Evolutionary conservation across 352 stramenopile genomes (phyloP).

Genomic region (Phytopythium chamaehyphon): DNA sequence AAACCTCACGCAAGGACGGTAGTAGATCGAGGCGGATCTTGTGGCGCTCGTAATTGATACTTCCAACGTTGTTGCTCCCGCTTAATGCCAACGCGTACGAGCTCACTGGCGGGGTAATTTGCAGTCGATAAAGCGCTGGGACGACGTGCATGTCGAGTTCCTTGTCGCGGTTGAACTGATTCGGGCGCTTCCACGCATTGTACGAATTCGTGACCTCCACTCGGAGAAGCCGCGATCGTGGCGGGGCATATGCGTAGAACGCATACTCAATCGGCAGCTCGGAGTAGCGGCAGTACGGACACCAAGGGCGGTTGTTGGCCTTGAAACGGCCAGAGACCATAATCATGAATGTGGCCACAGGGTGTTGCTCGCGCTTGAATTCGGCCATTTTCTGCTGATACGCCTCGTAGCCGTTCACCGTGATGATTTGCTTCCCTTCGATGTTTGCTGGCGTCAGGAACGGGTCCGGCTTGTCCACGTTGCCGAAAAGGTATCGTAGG

Average conservation of each 20-base stretch:
- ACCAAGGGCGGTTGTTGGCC: constrained; percentile 75
- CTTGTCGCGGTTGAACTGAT: constrained; percentile 50
- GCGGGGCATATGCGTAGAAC: constrained; percentile 67
- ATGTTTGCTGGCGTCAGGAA: constrained; percentile 16
- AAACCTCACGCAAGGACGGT: constrained; percentile 32
- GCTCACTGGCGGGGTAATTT: neutral
- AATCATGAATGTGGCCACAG: constrained; percentile 46
- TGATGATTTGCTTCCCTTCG: constrained; percentile 29
- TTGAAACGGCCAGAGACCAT: constrained; percentile 65
- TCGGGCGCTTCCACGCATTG: constrained; percentile 54
- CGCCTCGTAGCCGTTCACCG: constrained; percentile 24
- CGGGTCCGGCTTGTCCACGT: constrained; percentile 24
- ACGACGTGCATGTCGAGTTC: constrained; percentile 49
- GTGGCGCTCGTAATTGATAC: constrained; percentile 35
- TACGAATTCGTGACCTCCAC: constrained; percentile 66
- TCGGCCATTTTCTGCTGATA: constrained; percentile 27
- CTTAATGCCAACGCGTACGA: constrained; percentile 1
- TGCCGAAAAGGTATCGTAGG: constrained; percentile 44
- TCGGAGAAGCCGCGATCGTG: constrained; percentile 46
- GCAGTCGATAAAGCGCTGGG: constrained; percentile 44
- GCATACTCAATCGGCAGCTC: constrained; percentile 68
- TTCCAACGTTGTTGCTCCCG: constrained; percentile 15
- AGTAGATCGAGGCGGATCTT: constrained; percentile 53
- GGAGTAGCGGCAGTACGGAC: constrained; percentile 75
- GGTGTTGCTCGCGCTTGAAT: constrained; percentile 30